Base-by-base conservation (phyloP, 495 filamentous ascomycete genomes). In the Hypoxylon lienhwacheense region DNA sequence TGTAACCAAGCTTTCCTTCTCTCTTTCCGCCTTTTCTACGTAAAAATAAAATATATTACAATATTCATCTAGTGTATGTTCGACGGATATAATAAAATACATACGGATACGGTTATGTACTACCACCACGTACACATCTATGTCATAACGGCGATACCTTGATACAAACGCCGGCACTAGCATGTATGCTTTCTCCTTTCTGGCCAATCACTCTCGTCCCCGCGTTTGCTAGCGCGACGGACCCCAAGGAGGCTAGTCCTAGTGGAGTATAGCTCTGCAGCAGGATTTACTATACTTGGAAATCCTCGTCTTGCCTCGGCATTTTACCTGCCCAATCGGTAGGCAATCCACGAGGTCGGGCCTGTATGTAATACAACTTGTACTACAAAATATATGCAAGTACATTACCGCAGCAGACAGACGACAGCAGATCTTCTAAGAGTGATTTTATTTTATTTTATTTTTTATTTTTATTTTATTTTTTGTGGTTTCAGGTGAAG, bases 271-370 rank as follows among this genome's bases (percentile, higher is more conserved):
- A 7, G 14, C n/a, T 10, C 42, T 35, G 35, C 16, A 25, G 28
- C 16, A 24, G 17, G 5, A 39, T 16, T 45, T 45, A 12, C 50
- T 53, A 53, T 53, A 53, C 40, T 53, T 53, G 50, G 50, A 45
- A 53, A 28, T 14, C n/a, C n/a, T n/a, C n/a, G n/a, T n/a, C n/a
- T 19, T 19, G 42, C 32, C 25, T 43, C 37, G 45, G 36, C 11
- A 16, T 39, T 12, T 31, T 52, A 28, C 48, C 43, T 52, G 20
- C 52, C 47, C 42, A 61, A 61, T 61, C 53, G 58, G 58, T 56
- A 61, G 36, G 42, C 42, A 61, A 61, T 56, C 52, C 47, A 61
- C 58, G 52, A 61, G 36, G 19, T 48, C 47, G 58, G 52, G 55
- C 42, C 47, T 36, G 44, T 47, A 14, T 40, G 21, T 43, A n/a